phyloP scores from a whole-genome alignment of 495 filamentous ascomycete species.

The Thermochaetoides thermophila region DNA sequence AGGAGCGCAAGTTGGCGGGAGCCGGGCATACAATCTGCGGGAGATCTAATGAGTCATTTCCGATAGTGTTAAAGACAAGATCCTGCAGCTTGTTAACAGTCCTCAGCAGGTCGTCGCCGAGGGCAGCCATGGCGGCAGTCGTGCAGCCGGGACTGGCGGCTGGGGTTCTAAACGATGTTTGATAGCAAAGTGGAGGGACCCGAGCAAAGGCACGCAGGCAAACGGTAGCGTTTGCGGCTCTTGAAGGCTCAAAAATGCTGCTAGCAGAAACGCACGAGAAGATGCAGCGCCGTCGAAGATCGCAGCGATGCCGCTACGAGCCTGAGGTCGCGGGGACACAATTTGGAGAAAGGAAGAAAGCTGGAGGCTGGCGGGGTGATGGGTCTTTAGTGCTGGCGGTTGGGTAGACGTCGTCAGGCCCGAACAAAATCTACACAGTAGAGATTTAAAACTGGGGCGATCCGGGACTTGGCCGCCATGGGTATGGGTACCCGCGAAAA shows the following conservation, averaged over 20 bases:
- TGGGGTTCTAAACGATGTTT: constrained; percentile 1
- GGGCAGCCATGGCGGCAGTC: constrained; percentile 35
- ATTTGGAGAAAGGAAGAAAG: too few relatives aligned
- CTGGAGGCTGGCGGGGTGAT: too few relatives aligned
- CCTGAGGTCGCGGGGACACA: too few relatives aligned
- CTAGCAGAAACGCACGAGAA: not conserved
- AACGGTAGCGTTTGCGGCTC: not conserved
- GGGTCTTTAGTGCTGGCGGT: constrained; percentile 10
- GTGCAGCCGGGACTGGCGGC: too few relatives aligned
- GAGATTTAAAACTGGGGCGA: constrained; percentile 16
- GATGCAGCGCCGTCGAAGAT: too few relatives aligned
- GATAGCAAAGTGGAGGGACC: not conserved
- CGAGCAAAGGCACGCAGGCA: not conserved
- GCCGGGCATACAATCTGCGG: constrained; percentile 79
- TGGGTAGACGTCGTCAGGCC: constrained; percentile 13
- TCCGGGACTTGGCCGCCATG: constrained; percentile 11
- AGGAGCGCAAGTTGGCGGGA: constrained; percentile 4
- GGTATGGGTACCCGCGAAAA: constrained; percentile 8
- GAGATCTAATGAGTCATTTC: constrained; percentile 92
- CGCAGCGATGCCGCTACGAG: too few relatives aligned
- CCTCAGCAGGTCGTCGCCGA: constrained; percentile 82
- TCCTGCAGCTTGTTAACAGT: constrained; percentile 97
- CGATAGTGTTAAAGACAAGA: constrained; percentile 97
- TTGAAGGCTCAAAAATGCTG: not conserved
- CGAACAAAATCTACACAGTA: constrained; percentile 5